Percentiles rank a stretch among this genome's conserved stretches.
phyloP scores from a whole-genome alignment of 371 early-diverging fungal species.

The Saksenaea oblongispora region DNA sequence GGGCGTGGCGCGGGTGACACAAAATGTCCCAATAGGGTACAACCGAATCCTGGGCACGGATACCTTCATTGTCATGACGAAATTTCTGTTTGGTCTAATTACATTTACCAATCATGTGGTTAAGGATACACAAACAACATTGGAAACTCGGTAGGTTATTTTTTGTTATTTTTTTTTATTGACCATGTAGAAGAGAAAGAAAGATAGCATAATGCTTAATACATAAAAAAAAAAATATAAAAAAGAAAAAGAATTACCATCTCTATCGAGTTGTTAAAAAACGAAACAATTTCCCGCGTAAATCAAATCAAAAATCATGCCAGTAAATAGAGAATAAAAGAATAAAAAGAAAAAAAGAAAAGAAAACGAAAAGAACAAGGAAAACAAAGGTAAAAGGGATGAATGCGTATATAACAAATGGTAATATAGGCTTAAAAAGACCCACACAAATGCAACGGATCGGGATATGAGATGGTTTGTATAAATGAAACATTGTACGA shows the following conservation, averaged over 20 bases:
- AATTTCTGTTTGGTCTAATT: not conserved
- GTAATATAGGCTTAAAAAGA: not conserved
- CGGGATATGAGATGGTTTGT: not conserved
- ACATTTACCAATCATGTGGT: not conserved
- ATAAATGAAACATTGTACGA: constrained; percentile 3
- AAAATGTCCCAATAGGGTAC: not conserved
- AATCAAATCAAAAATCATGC: not conserved
- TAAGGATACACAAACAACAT: not conserved
- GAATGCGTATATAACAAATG: constrained; percentile 2
- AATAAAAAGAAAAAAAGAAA: not conserved
- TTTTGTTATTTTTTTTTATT: not conserved
- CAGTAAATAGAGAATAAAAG: not conserved
- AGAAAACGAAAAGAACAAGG: not conserved
- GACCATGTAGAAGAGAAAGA: not conserved
- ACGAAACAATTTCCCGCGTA: not conserved
- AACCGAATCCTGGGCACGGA: not conserved
- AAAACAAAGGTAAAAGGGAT: not conserved
- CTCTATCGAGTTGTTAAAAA: too few species aligned
- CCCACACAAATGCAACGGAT: constrained; percentile 1
- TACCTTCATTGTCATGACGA: not conserved
- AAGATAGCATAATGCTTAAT: not conserved
- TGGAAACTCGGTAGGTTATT: not conserved
- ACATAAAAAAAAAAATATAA: constrained; percentile 10
- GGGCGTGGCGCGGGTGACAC: not conserved
- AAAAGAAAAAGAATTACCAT: not conserved